Evolutionary conservation across 805 yeast genomes (phyloP), one percentile per base, ranked within the genome.

Genomic region (Zygosaccharomyces kombuchaensis): DNA sequence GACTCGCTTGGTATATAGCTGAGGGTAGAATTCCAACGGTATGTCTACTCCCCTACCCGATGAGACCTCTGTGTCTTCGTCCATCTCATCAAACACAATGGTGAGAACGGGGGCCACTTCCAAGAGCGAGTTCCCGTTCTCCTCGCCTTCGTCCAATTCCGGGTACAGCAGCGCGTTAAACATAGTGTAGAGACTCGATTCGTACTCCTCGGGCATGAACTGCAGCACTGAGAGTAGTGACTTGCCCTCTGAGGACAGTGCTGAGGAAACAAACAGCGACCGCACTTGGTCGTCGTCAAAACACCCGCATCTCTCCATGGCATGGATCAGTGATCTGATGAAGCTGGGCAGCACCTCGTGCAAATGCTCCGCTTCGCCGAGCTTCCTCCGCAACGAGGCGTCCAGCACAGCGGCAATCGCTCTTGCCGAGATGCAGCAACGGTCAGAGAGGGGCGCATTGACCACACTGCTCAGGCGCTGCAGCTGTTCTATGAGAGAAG

Each of bases 161-260:
- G 66, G 62, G 36, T 51, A 56, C 40, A 65, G 43, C 29, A 65
- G 50, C 2, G 50, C 56, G 36, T 65, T 63, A 35, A 65, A 65
- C 69, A 65, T 65, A 30, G 57, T 55, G 43, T 63, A 63, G 5
- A 65, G 45, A 37, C 57, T 62, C 3, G 58, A 31, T 14, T 63
- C 63, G 40, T 60, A 65, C 38, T 65, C 67, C 27, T 65, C 69
- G 1, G 66, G 66, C 46, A 59, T 48, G 41, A 65, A 65, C 42
- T 63, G 67, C 34, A 65, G 54, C 19, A 62, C 45, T 2, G 63
- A 46, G n/a, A 64, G 48, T 27, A 46, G 45, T 2, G 55, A 54
- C 17, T 52, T 52, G 12, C 49, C 46, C 9, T 32, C 37, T 8
- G 55, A 36, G 1, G 63, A 63, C 31, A 51, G 44, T 21, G 68